These are phyloP conservation scores for Naganishia sp. DNA, from an alignment of 1,284 basidiomycete species.

Conservation along the genomic window DNA sequence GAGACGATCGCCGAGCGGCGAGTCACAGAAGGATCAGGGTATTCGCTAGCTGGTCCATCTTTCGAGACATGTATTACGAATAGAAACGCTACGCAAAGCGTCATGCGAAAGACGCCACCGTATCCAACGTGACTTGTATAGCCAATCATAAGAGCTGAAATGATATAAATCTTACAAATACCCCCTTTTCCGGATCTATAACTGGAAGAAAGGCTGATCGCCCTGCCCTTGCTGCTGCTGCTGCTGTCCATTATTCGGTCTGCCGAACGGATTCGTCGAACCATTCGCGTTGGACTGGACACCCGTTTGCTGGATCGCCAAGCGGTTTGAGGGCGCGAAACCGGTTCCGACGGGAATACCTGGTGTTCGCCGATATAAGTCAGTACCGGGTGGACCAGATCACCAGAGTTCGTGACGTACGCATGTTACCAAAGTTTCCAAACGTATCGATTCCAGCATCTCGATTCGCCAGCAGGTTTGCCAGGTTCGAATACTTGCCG, in stretches of 20 bases:
- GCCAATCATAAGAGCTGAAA: no score
- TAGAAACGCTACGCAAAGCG: no score
- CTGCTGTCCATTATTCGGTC: conserved; percentile 58
- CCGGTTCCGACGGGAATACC: conserved; percentile 66
- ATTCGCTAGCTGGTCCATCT: no score
- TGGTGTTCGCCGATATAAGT: conserved; percentile 41
- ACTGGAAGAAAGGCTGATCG: conserved; percentile 83
- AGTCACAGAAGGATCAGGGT: no score
- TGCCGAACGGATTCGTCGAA: conserved; percentile 73
- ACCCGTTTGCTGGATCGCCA: conserved; percentile 64
- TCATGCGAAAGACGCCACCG: no score
- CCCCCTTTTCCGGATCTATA: conserved; percentile 52
- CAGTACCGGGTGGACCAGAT: not conserved
- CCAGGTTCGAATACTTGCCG: conserved; percentile 74
- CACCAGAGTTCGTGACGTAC: conserved; percentile 56
- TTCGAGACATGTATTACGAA: no score
- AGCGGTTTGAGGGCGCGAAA: conserved; percentile 58
- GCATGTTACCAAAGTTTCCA: conserved; percentile 77
- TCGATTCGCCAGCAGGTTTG: conserved; percentile 73
- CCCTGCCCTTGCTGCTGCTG: conserved; percentile 55
- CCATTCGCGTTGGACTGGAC: conserved; percentile 34
- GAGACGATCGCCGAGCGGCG: no score
- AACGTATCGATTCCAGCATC: conserved; percentile 93
- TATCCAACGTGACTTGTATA: no score
- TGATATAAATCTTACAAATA: not conserved